Evolutionary conservation across 371 early-diverging fungal species (phyloP).

Genomic region (Blastocladiella emersonii): DNA sequence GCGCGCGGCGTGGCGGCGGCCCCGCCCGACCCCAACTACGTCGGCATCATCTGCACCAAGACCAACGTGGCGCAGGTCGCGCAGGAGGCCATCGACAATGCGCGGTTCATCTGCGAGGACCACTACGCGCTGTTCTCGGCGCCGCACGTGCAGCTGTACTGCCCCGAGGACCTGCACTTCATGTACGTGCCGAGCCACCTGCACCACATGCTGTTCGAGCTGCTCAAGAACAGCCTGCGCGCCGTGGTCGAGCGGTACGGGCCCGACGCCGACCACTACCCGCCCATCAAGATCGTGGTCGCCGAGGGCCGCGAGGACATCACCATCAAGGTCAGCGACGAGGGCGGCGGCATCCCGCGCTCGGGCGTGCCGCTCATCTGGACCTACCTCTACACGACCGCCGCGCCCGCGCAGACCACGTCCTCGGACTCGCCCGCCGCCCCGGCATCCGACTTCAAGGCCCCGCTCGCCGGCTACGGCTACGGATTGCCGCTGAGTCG

Average conservation of each 20-base stretch:
- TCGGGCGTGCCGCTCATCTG: slow-evolving; percentile 80
- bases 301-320: slow-evolving; percentile 95
- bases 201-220: slow-evolving; percentile 95
- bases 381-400: slow-evolving; percentile 97
- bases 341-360: slow-evolving; percentile 89
- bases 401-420: slow-evolving; percentile 50
- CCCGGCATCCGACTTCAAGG: slow-evolving; percentile 77
- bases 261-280: slow-evolving; percentile 72
- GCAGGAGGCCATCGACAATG: slow-evolving; percentile 81
- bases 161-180: slow-evolving; percentile 74
- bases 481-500: slow-evolving; percentile 87
- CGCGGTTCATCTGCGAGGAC: slow-evolving; percentile 81
- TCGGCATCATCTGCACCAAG: slow-evolving; percentile 88
- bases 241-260: slow-evolving; percentile 88
- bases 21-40: too few species aligned
- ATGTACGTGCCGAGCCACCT: slow-evolving; percentile 93
- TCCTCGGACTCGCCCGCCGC: slow-evolving; percentile 22
- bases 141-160: slow-evolving; percentile 68
- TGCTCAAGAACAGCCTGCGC: slow-evolving; percentile 86
- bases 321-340: slow-evolving; percentile 89
- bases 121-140: slow-evolving; percentile 69
- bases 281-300: slow-evolving; percentile 80
- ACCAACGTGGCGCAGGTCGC: slow-evolving; percentile 66
- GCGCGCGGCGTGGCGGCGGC: too few species aligned
- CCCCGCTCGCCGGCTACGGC: slow-evolving; percentile 96